A percentile compares a stretch with the other conserved stretches of the same genome.
Conservation (phyloP, 768 basidiomycete genomes). For the Agaricus subrufescens region DNA sequence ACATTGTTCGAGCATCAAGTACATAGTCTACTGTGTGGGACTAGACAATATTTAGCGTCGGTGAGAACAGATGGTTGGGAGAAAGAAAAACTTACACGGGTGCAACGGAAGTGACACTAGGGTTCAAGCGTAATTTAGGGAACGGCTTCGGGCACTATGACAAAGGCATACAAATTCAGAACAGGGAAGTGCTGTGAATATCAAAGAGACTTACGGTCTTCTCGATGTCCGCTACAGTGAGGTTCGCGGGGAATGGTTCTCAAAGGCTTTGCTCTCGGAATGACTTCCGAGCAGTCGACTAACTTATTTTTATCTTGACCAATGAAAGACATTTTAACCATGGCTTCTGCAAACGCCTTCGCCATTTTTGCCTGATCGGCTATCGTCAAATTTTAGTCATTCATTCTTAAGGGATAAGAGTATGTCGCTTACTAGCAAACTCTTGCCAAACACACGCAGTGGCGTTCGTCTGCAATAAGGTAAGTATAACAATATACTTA, state of each 20-base stretch:
- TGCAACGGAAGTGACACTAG: slow-evolving; percentile 3
- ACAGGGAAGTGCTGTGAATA: background rate
- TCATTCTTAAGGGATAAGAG: no score
- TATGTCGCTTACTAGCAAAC: slow-evolving; percentile 26
- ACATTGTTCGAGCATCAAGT: no score
- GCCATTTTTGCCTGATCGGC: slow-evolving; percentile 30
- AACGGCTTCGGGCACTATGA: slow-evolving; percentile 5
- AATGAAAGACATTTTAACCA: slow-evolving; percentile 38
- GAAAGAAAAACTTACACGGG: slow-evolving; percentile 1
- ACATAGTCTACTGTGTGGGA: background rate
- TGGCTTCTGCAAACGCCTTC: slow-evolving; percentile 32
- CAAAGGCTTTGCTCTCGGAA: slow-evolving; percentile 25
- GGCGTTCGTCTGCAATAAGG: slow-evolving; percentile 25
- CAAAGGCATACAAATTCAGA: no score
- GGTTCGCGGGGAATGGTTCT: background rate
- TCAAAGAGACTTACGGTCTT: background rate
- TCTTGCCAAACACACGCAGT: slow-evolving; percentile 50
- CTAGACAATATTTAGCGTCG: background rate
- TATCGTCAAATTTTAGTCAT: background rate
- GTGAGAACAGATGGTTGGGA: background rate
- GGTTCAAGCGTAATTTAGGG: slow-evolving; percentile 1
- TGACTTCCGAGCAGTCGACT: slow-evolving; percentile 42
- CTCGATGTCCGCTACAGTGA: background rate
- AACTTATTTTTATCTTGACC: slow-evolving; percentile 33
- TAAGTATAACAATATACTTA: slow-evolving; percentile 3